A percentile compares a stretch with the other conserved stretches of the same genome.
phyloP scores from a whole-genome alignment of 768 basidiomycete genomes.

The Coprinellus micaceus region DNA sequence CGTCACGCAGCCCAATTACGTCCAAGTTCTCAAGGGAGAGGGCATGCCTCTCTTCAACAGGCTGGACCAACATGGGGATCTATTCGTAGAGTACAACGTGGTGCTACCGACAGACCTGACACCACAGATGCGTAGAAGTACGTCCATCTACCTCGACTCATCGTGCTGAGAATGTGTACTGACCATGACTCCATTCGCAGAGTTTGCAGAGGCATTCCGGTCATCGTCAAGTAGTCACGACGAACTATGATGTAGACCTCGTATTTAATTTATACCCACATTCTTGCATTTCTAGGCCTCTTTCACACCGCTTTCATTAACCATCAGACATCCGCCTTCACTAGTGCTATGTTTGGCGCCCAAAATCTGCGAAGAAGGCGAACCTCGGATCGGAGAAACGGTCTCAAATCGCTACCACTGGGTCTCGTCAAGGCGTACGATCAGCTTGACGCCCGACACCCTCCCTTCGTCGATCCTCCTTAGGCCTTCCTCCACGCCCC shows the following conservation, averaged over 20 bases:
- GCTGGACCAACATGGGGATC: slow-evolving; percentile 59
- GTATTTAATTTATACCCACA: slow-evolving; percentile 13
- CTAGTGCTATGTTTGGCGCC: too few relatives aligned
- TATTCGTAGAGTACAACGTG: slow-evolving; percentile 92
- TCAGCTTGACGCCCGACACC: slow-evolving; percentile 41
- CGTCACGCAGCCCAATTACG: slow-evolving; percentile 91
- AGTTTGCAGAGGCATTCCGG: slow-evolving; percentile 53
- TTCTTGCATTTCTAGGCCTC: too few relatives aligned
- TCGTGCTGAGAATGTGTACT: slow-evolving; percentile 5
- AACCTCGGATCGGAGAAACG: too few relatives aligned
- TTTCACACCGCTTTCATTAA: neutral
- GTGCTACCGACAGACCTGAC: slow-evolving; percentile 77
- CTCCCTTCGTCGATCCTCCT: slow-evolving; percentile 34
- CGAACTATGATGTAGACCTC: slow-evolving; percentile 35
- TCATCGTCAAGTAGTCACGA: slow-evolving; percentile 35
- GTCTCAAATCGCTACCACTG: neutral
- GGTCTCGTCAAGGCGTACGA: slow-evolving; percentile 40
- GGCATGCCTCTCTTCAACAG: slow-evolving; percentile 79
- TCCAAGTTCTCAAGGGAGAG: slow-evolving; percentile 81
- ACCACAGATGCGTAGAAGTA: slow-evolving; percentile 68
- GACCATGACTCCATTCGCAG: slow-evolving; percentile 29
- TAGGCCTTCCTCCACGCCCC: slow-evolving; percentile 39
- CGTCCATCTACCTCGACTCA: slow-evolving; percentile 32
- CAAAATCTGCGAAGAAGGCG: too few relatives aligned
- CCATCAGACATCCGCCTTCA: too few relatives aligned